phyloP scores from a whole-genome alignment of 1,139 yeast species.

The Candida sp. region DNA sequence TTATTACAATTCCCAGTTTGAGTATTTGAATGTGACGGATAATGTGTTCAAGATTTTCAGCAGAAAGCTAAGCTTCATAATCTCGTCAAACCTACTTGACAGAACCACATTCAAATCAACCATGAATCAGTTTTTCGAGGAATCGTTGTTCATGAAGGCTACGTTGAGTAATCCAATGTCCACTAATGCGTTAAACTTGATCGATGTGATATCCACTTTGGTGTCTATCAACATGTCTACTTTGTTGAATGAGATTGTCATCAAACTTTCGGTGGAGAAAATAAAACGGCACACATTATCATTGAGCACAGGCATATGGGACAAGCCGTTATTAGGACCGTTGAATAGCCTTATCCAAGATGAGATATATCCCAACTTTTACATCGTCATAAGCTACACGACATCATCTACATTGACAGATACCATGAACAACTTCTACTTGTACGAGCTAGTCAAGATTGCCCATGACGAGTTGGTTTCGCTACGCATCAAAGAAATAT shows the following conservation, averaged over 20 bases:
- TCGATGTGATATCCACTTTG: slow-evolving; percentile 20
- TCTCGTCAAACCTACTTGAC: slow-evolving; percentile 20
- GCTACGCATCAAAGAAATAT: slow-evolving; percentile 66
- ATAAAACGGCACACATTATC: slow-evolving; percentile 38
- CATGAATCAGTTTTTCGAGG: slow-evolving; percentile 11
- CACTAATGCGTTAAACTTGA: slow-evolving; percentile 9
- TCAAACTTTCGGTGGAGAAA: slow-evolving; percentile 43
- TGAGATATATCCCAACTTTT: slow-evolving; percentile 44
- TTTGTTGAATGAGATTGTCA: slow-evolving; percentile 40
- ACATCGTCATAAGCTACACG: slow-evolving; percentile 25
- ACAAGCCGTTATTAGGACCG: slow-evolving; percentile 37
- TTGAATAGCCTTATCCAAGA: slow-evolving; percentile 42
- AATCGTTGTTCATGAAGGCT: slow-evolving; percentile 10
- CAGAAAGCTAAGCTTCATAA: slow-evolving; percentile 30
- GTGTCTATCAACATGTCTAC: slow-evolving; percentile 33
- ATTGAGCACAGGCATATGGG: slow-evolving; percentile 45
- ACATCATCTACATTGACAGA: slow-evolving; percentile 12
- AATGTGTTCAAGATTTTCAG: slow-evolving; percentile 24
- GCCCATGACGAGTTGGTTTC: slow-evolving; percentile 50
- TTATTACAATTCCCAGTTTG: slow-evolving; percentile 17
- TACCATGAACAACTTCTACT: slow-evolving; percentile 21
- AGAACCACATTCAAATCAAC: slow-evolving; percentile 6
- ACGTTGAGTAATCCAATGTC: slow-evolving; percentile 9
- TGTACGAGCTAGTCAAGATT: slow-evolving; percentile 38
- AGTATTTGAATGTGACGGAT: slow-evolving; percentile 23